phyloP scores from a whole-genome alignment of 2,329 filamentous ascomycete species.

The Mycosphaerelloides madeirae region DNA sequence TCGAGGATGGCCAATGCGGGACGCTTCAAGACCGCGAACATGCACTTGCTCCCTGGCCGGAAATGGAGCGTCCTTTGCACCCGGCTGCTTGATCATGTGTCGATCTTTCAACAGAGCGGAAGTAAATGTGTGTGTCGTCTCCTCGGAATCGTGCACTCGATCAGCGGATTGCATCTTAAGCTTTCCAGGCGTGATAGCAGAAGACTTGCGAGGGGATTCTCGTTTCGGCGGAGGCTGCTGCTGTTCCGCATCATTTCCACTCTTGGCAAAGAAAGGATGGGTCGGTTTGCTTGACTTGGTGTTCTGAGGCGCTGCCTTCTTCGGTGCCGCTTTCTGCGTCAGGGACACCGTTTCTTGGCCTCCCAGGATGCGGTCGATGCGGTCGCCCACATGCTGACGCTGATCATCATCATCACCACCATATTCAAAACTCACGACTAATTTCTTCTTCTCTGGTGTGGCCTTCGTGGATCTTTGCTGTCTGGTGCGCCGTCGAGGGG shows the following conservation, averaged over 20 bases:
- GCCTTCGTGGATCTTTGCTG: slow-evolving; percentile 25
- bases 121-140: slow-evolving; percentile 18
- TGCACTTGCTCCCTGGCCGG: slow-evolving; percentile 62
- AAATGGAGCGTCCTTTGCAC: slow-evolving; percentile 65
- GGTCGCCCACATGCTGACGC: slow-evolving; percentile 50
- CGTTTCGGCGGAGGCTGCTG: slow-evolving; percentile 24
- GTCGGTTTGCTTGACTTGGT: slow-evolving; percentile 35
- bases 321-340: slow-evolving; percentile 5
- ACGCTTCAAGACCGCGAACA: slow-evolving; percentile 48
- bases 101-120: slow-evolving; percentile 31
- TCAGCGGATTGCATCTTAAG: slow-evolving; percentile 30
- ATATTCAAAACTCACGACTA: slow-evolving; percentile 46
- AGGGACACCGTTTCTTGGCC: slow-evolving; percentile 25
- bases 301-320: slow-evolving; percentile 24
- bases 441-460: slow-evolving; percentile 10
- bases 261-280: slow-evolving; percentile 66
- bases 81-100: slow-evolving; percentile 55
- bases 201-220: slow-evolving; percentile 30
- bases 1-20: background rate
- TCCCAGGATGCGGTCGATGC: slow-evolving; percentile 60
- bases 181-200: slow-evolving; percentile 46
- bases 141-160: slow-evolving; percentile 14
- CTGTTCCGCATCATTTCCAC: slow-evolving; percentile 41
- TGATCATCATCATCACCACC: slow-evolving; percentile 45
- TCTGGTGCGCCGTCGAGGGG: slow-evolving; percentile 26